Base-by-base conservation (phyloP, 768 basidiomycete species). In the Pulveroboletus sp. region DNA sequence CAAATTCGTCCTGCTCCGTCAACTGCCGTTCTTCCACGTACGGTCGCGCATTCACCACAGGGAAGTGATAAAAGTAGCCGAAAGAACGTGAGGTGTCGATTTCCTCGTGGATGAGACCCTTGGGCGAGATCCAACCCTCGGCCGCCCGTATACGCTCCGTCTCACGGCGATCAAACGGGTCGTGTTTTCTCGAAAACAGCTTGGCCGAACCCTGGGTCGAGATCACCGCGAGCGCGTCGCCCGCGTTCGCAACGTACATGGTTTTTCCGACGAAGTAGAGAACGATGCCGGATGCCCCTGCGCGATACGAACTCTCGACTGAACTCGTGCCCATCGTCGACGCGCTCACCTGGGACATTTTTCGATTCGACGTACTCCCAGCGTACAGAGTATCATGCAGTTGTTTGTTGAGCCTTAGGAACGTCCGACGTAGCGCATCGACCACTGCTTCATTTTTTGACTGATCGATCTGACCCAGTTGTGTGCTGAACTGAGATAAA, bases 91-190 rank as follows among this genome's bases (percentile, higher is more conserved):
- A 93, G 4, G 91, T 79, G 57, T 92, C 89, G 56, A 89, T 80
- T 59, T 93, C 89, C 61, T 95, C 92, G 68, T 94, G 95, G 52
- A 99, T 85, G 40, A 86, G 74, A 3, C 95, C 95, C 42, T 85
- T 81, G 10, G 90, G 88, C 2, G 93, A 93, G 46, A 99, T 83
- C 86, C 90, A 98, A 2, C 93, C 95, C 62, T 97, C 95, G 8
- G 93, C 90, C 1, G 80, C 72, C 26, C 95, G 82, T 52, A 98
- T 97, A n/a, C 94, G 78, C 12, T 75, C 76, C 8, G 86, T 90
- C 71, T 99, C 96, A 6, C 72, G 69, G 14, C 85, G 79, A 58
- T 97, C 89, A 54, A 90, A 93, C 0, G 96, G 95, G 51, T 93
- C 89, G 59, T 99, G 96, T 57, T 82, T 81, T 54, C 75, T 77